A percentile compares a stretch with the other conserved stretches of the same genome.
Evolutionary conservation across 164 flowering plant species (phyloP).

Genomic region (Magnolia changhungtana): DNA sequence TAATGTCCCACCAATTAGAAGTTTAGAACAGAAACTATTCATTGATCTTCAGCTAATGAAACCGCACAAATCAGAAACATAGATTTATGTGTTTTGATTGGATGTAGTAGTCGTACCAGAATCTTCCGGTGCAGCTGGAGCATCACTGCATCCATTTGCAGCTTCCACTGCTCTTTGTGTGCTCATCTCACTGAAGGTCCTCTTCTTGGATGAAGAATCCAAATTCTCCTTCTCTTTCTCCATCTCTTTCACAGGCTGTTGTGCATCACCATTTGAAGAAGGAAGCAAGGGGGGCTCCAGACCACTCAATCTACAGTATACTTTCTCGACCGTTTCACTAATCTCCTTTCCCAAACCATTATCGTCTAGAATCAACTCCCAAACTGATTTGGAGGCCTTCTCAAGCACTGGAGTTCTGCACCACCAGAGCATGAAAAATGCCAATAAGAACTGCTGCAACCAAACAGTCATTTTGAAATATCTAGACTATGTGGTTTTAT

Average conservation of each 20-base stretch:
- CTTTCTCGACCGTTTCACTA: constrained; percentile 73
- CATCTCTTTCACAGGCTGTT: constrained; percentile 25
- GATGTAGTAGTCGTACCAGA: constrained; percentile 15
- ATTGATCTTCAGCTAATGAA: background rate
- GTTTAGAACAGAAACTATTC: background rate
- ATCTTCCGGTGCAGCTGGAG: constrained; percentile 20
- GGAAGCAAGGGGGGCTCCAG: constrained; percentile 71
- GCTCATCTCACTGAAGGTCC: constrained; percentile 32
- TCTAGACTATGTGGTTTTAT: background rate
- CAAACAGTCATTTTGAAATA: background rate
- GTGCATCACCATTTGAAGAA: constrained; percentile 27
- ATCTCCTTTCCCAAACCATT: constrained; percentile 87
- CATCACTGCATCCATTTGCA: constrained; percentile 22
- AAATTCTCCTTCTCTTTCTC: constrained; percentile 27
- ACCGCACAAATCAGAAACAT: background rate
- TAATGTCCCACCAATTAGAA: background rate
- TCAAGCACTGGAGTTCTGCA: constrained; percentile 85
- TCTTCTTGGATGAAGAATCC: constrained; percentile 48
- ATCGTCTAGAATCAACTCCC: constrained; percentile 85
- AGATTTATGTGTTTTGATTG: constrained; percentile 10
- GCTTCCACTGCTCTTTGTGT: constrained; percentile 31
- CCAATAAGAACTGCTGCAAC: background rate
- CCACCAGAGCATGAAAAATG: background rate
- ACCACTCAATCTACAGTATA: constrained; percentile 80
- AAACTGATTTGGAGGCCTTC: constrained; percentile 89